Conservation (phyloP, 1,284 basidiomycete genomes). For the Psilocybe mexicana region DNA sequence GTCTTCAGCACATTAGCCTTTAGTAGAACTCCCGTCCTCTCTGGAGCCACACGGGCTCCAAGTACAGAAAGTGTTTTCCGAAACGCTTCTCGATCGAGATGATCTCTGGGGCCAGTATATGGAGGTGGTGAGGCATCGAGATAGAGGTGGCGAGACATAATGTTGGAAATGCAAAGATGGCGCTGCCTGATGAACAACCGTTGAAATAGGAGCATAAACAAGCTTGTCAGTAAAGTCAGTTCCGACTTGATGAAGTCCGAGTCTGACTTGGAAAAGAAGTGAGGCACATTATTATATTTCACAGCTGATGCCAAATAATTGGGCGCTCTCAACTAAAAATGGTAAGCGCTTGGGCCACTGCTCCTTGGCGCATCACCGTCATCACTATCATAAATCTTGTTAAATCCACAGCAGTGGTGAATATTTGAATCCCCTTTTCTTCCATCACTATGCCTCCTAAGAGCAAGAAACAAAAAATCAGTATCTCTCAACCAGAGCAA, state of each 20-base stretch:
- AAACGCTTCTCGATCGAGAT: constrained; percentile 67
- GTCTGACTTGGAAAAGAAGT: too few species aligned
- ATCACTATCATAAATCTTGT: too few species aligned
- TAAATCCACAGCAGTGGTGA: too few species aligned
- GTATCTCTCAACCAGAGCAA: not conserved
- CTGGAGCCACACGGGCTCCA: constrained; percentile 62
- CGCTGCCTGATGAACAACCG: constrained; percentile 1
- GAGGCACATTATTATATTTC: not conserved
- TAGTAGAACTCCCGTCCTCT: constrained; percentile 55
- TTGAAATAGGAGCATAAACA: constrained; percentile 9
- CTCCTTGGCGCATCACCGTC: too few species aligned
- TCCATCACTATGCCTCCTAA: not conserved
- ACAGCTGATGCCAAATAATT: constrained; percentile 5
- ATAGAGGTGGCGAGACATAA: constrained; percentile 37
- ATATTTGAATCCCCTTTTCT: too few species aligned
- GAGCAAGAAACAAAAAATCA: not conserved
- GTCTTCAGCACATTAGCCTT: constrained; percentile 56
- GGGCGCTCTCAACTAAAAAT: too few species aligned
- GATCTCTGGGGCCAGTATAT: constrained; percentile 41
- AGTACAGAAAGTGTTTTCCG: constrained; percentile 63
- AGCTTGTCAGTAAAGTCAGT: not conserved
- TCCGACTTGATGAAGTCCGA: too few species aligned
- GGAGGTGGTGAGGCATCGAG: constrained; percentile 61
- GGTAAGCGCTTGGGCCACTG: too few species aligned
- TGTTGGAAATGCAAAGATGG: constrained; percentile 10